Evolutionary conservation across 2,329 filamentous ascomycete species (phyloP).

Genomic region (Biscogniauxia sp.): DNA sequence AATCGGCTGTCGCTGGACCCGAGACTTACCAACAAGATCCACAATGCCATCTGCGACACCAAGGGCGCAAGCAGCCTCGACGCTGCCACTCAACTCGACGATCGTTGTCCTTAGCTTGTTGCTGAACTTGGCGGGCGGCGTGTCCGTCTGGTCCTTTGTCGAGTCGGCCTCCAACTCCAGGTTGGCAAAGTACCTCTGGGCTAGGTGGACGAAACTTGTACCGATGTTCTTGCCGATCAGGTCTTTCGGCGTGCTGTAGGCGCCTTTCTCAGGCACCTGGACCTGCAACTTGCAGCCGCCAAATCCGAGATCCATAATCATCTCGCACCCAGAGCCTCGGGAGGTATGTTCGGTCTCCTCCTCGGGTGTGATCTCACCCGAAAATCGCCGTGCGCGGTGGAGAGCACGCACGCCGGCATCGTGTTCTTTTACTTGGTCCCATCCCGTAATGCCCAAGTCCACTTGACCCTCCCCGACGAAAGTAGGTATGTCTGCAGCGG

Average conservation of each 20-base stretch:
- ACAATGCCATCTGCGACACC: constrained; percentile 97
- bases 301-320: constrained; percentile 87
- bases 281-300: constrained; percentile 91
- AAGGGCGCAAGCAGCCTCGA: constrained; percentile 92
- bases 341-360: constrained; percentile 44
- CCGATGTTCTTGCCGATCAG: constrained; percentile 90
- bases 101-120: constrained; percentile 79
- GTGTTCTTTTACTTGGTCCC: constrained; percentile 90
- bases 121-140: constrained; percentile 29
- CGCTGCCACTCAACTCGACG: constrained; percentile 92
- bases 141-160: constrained; percentile 35
- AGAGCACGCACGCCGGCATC: constrained; percentile 60
- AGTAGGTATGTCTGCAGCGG: constrained; percentile 93
- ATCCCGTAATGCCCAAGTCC: constrained; percentile 91
- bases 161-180: constrained; percentile 61
- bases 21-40: constrained; percentile 81
- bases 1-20: background rate
- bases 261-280: constrained; percentile 88
- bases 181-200: constrained; percentile 77
- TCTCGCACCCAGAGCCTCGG: constrained; percentile 66
- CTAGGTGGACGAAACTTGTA: constrained; percentile 88
- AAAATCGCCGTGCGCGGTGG: constrained; percentile 47
- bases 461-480: constrained; percentile 95
- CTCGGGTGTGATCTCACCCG: constrained; percentile 42
- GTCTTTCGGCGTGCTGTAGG: constrained; percentile 66